Percentiles rank a stretch among this genome's conserved stretches.
Evolutionary conservation across 345 rosid genomes (phyloP).

Genomic region (Mangifera indica): DNA sequence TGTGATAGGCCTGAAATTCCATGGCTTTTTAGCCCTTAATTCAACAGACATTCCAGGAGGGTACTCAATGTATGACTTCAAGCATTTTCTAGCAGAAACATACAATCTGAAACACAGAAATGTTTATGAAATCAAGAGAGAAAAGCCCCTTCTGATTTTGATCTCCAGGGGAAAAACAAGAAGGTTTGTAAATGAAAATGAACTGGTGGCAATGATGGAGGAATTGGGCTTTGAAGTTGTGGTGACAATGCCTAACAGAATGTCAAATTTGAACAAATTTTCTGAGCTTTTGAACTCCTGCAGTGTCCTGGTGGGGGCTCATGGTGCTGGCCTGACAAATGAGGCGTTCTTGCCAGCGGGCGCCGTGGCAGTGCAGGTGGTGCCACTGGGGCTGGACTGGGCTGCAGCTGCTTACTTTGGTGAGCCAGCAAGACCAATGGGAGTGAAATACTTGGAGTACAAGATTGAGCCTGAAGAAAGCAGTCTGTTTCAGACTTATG

Average conservation of each 20-base stretch:
- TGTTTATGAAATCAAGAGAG: constrained; percentile 14
- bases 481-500: constrained; percentile 28
- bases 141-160: constrained; percentile 33
- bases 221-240: constrained; percentile 34
- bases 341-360: constrained; percentile 37
- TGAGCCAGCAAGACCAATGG: constrained; percentile 35
- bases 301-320: constrained; percentile 38
- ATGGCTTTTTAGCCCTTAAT: constrained; percentile 30
- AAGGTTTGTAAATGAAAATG: constrained; percentile 33
- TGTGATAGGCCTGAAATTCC: constrained; percentile 36
- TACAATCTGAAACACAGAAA: constrained; percentile 26
- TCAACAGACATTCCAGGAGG: constrained; percentile 29
- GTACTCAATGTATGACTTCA: constrained; percentile 42
- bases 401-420: constrained; percentile 25
- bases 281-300: constrained; percentile 30
- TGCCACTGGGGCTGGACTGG: constrained; percentile 43
- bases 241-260: constrained; percentile 15
- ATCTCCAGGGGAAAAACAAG: constrained; percentile 34
- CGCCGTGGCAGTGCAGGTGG: constrained; percentile 39
- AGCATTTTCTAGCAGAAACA: constrained; percentile 31
- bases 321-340: constrained; percentile 47
- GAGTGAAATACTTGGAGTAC: constrained; percentile 37
- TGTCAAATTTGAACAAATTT: constrained; percentile 30
- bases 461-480: constrained; percentile 43
- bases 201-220: constrained; percentile 33